Conservation (phyloP, 129 eudicot species). For the Oenanthe sinensis region DNA sequence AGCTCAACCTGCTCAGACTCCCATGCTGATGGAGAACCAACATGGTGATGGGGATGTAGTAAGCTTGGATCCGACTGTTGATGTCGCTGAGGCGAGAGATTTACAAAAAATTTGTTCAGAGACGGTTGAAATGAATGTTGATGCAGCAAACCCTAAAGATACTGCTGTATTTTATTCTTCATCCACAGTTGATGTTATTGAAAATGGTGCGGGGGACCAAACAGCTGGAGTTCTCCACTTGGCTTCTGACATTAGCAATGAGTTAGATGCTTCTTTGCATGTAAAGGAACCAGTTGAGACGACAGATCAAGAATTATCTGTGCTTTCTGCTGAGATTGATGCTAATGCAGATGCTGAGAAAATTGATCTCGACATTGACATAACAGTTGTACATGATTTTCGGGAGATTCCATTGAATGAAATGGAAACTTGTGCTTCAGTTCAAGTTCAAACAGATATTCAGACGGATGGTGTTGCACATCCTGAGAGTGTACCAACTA, state of each 20-base stretch:
- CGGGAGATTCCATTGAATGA: constrained; percentile 13
- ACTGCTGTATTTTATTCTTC: constrained; percentile 16
- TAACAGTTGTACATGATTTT: constrained; percentile 16
- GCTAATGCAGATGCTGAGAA: constrained; percentile 22
- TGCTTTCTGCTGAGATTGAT: constrained; percentile 23
- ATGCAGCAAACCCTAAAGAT: constrained; percentile 20
- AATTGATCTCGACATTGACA: constrained; percentile 16
- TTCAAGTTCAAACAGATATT: constrained; percentile 8
- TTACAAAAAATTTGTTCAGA: constrained; percentile 24
- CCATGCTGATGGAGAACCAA: constrained; percentile 17
- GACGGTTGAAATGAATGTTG: constrained; percentile 21
- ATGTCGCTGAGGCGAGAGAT: constrained; percentile 20
- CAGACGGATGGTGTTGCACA: constrained; percentile 2
- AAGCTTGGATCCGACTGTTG: constrained; percentile 17
- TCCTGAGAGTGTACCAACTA: constrained; percentile 1
- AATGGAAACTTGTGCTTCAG: constrained; percentile 16
- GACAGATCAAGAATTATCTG: constrained; percentile 16
- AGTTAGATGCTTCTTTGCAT: constrained; percentile 17
- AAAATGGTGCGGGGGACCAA: constrained; percentile 20
- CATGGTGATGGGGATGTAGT: constrained; percentile 19
- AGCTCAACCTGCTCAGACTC: constrained; percentile 23
- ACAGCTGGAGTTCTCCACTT: constrained; percentile 18
- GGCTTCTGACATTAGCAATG: constrained; percentile 12
- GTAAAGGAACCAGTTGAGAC: constrained; percentile 19
- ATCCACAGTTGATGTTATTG: constrained; percentile 12